phyloP scores from a whole-genome alignment of 176 grass and related monocot species.

The Aegilops tauschii region DNA sequence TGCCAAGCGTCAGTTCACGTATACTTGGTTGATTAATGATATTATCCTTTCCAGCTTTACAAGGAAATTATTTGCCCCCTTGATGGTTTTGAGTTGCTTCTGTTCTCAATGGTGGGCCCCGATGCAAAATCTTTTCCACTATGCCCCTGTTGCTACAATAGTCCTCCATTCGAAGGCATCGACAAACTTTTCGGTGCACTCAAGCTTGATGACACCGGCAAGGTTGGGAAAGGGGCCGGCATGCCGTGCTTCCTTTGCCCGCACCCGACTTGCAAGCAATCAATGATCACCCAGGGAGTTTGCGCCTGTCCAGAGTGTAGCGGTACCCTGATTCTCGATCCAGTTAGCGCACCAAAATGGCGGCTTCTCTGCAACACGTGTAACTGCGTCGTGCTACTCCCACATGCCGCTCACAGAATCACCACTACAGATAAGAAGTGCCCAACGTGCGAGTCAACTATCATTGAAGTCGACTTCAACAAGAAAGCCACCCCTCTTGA shows the following conservation, averaged over 20 bases:
- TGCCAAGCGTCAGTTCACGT: not conserved
- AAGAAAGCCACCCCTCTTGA: slow-evolving; percentile 85
- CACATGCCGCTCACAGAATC: slow-evolving; percentile 78
- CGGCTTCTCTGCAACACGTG: slow-evolving; percentile 84
- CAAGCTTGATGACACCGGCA: slow-evolving; percentile 56
- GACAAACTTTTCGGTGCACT: slow-evolving; percentile 80
- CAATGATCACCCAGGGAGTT: slow-evolving; percentile 90
- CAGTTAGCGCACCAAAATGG: slow-evolving; percentile 97
- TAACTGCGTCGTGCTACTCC: slow-evolving; percentile 84
- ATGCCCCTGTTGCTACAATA: slow-evolving; percentile 91
- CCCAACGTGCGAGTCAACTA: slow-evolving; percentile 74
- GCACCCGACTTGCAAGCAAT: slow-evolving; percentile 87
- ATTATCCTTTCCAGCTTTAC: slow-evolving; percentile 73
- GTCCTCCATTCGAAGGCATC: slow-evolving; percentile 92
- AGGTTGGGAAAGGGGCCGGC: slow-evolving; percentile 71
- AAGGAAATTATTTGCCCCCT: slow-evolving; percentile 92
- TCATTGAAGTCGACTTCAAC: slow-evolving; percentile 97
- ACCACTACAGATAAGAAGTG: slow-evolving; percentile 73
- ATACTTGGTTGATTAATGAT: slow-evolving; percentile 20
- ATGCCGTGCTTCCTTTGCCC: slow-evolving; percentile 98
- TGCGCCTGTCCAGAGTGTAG: slow-evolving; percentile 93
- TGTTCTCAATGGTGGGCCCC: slow-evolving; percentile 78
- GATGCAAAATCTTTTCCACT: slow-evolving; percentile 88
- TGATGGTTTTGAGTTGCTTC: slow-evolving; percentile 88
- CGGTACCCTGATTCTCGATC: slow-evolving; percentile 82